A percentile compares a stretch with the other conserved stretches of the same genome.
These are phyloP conservation scores for Entomortierella chlamydospora DNA, from an alignment of 192 early-diverging fungal genomes.

Conservation along the genomic window DNA sequence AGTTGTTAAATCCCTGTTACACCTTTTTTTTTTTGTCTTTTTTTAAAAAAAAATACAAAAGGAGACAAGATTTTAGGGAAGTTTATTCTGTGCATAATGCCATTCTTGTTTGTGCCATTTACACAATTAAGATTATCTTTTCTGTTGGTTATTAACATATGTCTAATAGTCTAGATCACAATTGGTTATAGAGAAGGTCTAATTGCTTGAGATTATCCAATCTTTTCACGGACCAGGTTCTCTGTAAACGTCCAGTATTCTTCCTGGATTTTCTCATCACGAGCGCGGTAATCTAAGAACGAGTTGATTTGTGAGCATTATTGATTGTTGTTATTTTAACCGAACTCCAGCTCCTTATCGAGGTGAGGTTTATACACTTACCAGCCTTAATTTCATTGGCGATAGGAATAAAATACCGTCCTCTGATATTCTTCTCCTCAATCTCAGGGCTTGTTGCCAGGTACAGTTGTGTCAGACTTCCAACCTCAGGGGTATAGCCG, in stretches of 20 bases:
- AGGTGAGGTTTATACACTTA: slow-evolving; percentile 2
- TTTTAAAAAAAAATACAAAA: no score
- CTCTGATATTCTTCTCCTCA: slow-evolving; percentile 52
- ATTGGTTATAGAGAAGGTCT: no score
- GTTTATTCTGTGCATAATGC: no score
- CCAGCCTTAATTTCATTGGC: slow-evolving; percentile 11
- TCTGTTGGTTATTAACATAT: no score
- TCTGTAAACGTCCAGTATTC: slow-evolving; percentile 17
- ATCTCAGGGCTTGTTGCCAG: slow-evolving; percentile 64
- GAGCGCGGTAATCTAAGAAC: neutral
- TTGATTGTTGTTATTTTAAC: neutral
- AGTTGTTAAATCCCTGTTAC: no score
- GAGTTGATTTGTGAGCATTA: neutral
- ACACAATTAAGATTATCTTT: no score
- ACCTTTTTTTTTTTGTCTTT: no score
- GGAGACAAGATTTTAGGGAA: no score
- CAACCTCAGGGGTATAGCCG: no score
- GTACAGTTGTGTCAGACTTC: slow-evolving; percentile 60
- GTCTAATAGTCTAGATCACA: no score
- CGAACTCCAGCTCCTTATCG: neutral
- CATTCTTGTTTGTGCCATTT: no score
- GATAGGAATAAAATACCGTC: slow-evolving; percentile 34
- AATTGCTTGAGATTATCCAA: no score
- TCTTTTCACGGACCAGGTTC: slow-evolving; percentile 13
- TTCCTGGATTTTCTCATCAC: slow-evolving; percentile 12